Evolutionary conservation across 2,329 filamentous ascomycete genomes (phyloP).

Genomic region (Daldinia sp.): DNA sequence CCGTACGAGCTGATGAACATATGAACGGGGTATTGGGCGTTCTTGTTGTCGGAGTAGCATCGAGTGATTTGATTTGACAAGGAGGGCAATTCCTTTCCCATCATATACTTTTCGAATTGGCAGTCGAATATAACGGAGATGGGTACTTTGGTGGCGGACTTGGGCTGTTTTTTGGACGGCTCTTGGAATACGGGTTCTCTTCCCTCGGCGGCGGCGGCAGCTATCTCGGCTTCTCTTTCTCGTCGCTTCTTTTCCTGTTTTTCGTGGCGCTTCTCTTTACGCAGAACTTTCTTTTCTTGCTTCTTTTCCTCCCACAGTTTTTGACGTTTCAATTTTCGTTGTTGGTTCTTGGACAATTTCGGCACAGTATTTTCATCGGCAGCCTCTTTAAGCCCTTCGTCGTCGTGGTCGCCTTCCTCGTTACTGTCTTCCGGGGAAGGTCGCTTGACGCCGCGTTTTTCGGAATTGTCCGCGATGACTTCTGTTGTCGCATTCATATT

Average conservation of each 20-base stretch:
- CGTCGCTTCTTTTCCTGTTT: constrained; percentile 58
- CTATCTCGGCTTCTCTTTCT: constrained; percentile 59
- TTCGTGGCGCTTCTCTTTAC: constrained; percentile 63
- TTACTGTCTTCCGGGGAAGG: constrained; percentile 50
- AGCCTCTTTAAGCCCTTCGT: constrained; percentile 54
- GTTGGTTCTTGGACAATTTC: constrained; percentile 82
- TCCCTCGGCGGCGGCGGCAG: constrained; percentile 53
- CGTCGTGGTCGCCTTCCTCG: constrained; percentile 54
- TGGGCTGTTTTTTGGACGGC: constrained; percentile 48
- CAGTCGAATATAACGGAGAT: constrained; percentile 89
- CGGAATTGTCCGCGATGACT: neutral
- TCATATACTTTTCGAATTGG: constrained; percentile 90
- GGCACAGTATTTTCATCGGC: constrained; percentile 39
- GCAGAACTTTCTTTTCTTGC: constrained; percentile 64
- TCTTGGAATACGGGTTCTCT: constrained; percentile 52
- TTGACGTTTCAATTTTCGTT: constrained; percentile 78
- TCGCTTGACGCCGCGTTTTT: constrained; percentile 39
- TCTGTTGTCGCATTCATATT: constrained; percentile 23
- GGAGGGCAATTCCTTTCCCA: constrained; percentile 83
- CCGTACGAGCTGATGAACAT: constrained; percentile 81
- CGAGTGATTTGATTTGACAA: constrained; percentile 85
- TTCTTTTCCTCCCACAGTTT: constrained; percentile 80
- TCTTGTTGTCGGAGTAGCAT: constrained; percentile 87
- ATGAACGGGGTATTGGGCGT: constrained; percentile 72
- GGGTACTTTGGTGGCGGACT: constrained; percentile 63